A percentile compares a stretch with the other conserved stretches of the same genome.
Conservation (phyloP, 2,329 filamentous ascomycete species). For the Colletotrichum chlorophyti region DNA sequence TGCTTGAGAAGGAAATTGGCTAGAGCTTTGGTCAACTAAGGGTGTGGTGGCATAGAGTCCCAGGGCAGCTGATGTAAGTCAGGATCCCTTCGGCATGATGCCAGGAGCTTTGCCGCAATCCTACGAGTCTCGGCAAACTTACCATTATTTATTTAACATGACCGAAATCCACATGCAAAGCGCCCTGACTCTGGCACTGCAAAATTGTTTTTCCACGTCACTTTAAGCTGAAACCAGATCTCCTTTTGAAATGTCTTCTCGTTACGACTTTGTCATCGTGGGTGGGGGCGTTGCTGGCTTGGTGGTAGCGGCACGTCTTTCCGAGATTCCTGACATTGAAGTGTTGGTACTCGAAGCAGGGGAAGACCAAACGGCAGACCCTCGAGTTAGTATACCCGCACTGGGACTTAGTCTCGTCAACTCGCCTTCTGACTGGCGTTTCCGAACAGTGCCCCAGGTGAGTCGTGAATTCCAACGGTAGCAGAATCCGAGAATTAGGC, state of each 20-base stretch:
- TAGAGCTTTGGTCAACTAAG: too few species aligned
- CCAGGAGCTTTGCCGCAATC: constrained; percentile 1
- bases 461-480: not conserved
- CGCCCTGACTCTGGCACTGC: not conserved
- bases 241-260: constrained; percentile 28
- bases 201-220: not conserved
- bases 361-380: constrained; percentile 34
- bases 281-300: constrained; percentile 29
- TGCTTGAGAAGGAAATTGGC: too few species aligned
- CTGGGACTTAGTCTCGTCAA: constrained; percentile 34
- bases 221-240: not conserved
- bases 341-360: constrained; percentile 40
- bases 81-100: too few species aligned
- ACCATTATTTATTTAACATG: constrained; percentile 28
- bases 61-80: too few species aligned
- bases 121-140: not conserved
- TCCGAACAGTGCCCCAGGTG: constrained; percentile 34
- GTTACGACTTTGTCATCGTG: constrained; percentile 29
- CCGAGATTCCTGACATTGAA: constrained; percentile 27
- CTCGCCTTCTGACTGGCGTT: constrained; percentile 35
- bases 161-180: not conserved
- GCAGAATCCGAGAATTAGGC: not conserved
- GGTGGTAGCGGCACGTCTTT: constrained; percentile 25
- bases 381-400: constrained; percentile 34
- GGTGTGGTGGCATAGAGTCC: too few species aligned